phyloP scores from a whole-genome alignment of 805 yeast species.

The Pichia cabralensis region DNA sequence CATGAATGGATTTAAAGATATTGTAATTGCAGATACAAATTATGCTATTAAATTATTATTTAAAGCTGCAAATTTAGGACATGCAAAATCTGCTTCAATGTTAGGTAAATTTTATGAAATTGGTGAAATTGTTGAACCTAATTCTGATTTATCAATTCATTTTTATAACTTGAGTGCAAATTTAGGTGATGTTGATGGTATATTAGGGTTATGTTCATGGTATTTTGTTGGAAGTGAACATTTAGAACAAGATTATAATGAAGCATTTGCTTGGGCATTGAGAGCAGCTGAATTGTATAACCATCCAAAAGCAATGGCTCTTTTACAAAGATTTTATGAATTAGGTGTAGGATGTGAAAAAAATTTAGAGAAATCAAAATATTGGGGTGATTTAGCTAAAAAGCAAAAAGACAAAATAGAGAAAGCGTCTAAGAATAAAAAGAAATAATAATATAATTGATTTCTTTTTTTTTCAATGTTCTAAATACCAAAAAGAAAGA shows the following conservation, averaged over 20 bases:
- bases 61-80: conserved; percentile 84
- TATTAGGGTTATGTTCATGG: conserved; percentile 96
- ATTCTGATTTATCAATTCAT: conserved; percentile 77
- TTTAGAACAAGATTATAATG: conserved; percentile 67
- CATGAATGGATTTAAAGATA: conserved; percentile 76
- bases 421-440: background rate
- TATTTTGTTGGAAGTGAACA: conserved; percentile 86
- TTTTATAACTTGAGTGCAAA: conserved; percentile 87
- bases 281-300: conserved; percentile 66
- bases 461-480: no score
- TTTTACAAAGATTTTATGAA: conserved; percentile 75
- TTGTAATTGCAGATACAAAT: conserved; percentile 70
- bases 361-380: conserved; percentile 46
- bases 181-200: conserved; percentile 79
- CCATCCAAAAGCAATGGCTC: conserved; percentile 72
- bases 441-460: no score
- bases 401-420: conserved; percentile 11
- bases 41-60: conserved; percentile 82
- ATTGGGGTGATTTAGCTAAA: conserved; percentile 73
- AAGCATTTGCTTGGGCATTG: conserved; percentile 92
- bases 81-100: conserved; percentile 66
- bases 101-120: conserved; percentile 79
- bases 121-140: conserved; percentile 68
- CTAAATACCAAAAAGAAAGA: no score
- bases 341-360: conserved; percentile 77